Evolutionary conservation across 2,329 filamentous ascomycete genomes (phyloP).

Genomic region (Colletotrichum sp.): DNA sequence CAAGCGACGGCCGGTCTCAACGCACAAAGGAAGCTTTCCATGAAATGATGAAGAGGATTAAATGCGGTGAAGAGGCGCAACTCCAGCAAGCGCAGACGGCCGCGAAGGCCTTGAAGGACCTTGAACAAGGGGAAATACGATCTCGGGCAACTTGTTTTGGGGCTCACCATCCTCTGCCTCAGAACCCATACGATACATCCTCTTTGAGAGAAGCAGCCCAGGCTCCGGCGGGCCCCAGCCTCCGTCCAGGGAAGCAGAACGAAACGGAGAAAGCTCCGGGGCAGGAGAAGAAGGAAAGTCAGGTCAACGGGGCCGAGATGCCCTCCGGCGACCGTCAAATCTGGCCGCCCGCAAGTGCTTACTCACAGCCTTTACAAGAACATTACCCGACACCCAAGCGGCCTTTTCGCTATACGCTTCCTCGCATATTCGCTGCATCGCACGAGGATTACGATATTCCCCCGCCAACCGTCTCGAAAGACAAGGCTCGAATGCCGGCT

Average conservation of each 20-base stretch:
- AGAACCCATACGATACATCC: neutral
- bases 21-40: neutral
- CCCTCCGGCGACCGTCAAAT: too few relatives aligned
- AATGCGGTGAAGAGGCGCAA: neutral
- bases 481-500: neutral
- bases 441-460: neutral
- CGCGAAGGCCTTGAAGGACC: neutral
- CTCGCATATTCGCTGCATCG: too few relatives aligned
- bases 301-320: too few relatives aligned
- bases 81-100: neutral
- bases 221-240: neutral
- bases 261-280: too few relatives aligned
- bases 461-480: neutral
- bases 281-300: too few relatives aligned
- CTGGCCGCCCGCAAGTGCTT: rapidly evolving
- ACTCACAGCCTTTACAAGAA: too few relatives aligned
- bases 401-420: too few relatives aligned
- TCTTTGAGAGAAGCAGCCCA: neutral
- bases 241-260: too few relatives aligned
- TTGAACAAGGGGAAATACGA: too few relatives aligned
- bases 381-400: too few relatives aligned
- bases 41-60: neutral
- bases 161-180: neutral
- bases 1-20: neutral
- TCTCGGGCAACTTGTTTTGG: rapidly evolving